These are phyloP conservation scores for Trichoderma oligosporum DNA, from an alignment of 2,329 filamentous ascomycete genomes.

Conservation along the genomic window DNA sequence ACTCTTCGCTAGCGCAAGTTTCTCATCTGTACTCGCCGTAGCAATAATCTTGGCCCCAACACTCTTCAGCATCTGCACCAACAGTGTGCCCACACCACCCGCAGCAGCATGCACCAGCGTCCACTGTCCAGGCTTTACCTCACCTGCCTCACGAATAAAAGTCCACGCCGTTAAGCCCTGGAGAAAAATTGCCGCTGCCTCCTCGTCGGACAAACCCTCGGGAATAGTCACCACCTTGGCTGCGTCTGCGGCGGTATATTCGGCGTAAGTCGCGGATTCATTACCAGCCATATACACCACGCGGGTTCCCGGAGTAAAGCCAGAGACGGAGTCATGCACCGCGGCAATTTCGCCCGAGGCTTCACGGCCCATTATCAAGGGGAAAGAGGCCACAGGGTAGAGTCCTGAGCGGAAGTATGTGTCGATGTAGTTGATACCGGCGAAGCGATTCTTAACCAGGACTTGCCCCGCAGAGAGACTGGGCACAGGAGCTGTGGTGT, in stretches of 20 bases:
- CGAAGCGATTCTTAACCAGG: constrained; percentile 74
- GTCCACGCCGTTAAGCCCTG: constrained; percentile 82
- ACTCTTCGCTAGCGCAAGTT: constrained; percentile 64
- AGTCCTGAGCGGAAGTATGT: constrained; percentile 85
- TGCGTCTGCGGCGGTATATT: constrained; percentile 53
- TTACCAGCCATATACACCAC: constrained; percentile 62
- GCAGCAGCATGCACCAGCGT: constrained; percentile 81
- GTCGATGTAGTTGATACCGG: constrained; percentile 87
- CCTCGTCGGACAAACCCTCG: constrained; percentile 53
- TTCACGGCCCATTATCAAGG: constrained; percentile 76
- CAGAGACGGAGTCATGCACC: constrained; percentile 49
- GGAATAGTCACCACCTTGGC: constrained; percentile 61
- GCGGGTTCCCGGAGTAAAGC: constrained; percentile 62
- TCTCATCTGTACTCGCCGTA: constrained; percentile 70
- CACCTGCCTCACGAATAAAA: constrained; percentile 70
- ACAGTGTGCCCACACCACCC: constrained; percentile 72
- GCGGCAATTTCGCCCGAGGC: constrained; percentile 67
- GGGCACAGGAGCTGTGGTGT: constrained; percentile 67
- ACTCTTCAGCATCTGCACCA: constrained; percentile 69
- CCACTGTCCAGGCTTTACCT: constrained; percentile 75
- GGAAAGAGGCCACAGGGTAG: constrained; percentile 64
- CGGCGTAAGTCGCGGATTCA: constrained; percentile 47
- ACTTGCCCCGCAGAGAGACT: constrained; percentile 64
- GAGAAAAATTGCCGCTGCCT: constrained; percentile 66
- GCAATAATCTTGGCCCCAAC: constrained; percentile 76